phyloP scores from a whole-genome alignment of 208 protist species.

The Leptomonas pyrrhocoris region DNA sequence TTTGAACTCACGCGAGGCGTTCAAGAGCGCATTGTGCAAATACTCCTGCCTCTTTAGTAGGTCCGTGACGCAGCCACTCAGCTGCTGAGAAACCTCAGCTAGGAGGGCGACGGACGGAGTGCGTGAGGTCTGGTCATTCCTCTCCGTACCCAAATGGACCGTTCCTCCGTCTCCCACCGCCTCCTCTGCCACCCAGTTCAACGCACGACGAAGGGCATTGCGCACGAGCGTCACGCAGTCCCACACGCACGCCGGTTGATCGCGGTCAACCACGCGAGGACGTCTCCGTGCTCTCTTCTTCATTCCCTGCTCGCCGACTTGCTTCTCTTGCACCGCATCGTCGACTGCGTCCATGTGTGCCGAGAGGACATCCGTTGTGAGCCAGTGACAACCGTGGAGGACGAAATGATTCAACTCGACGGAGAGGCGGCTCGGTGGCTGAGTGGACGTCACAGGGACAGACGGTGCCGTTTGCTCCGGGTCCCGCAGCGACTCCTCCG shows the following conservation, averaged over 20 bases:
- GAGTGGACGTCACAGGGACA: neutral
- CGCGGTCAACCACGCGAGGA: slow-evolving; percentile 58
- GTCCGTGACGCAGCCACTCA: slow-evolving; percentile 39
- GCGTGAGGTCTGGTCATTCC: neutral
- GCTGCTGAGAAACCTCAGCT: slow-evolving; percentile 28
- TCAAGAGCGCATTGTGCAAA: slow-evolving; percentile 40
- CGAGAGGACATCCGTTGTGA: slow-evolving; percentile 52
- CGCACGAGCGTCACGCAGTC: slow-evolving; percentile 41
- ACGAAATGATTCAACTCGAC: slow-evolving; percentile 73
- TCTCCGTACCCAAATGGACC: too few relatives aligned
- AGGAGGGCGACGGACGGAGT: slow-evolving; percentile 12
- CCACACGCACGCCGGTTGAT: slow-evolving; percentile 62
- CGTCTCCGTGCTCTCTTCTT: neutral
- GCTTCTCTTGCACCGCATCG: neutral
- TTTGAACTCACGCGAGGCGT: slow-evolving; percentile 46
- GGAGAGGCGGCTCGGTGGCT: slow-evolving; percentile 45
- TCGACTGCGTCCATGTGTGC: slow-evolving; percentile 32
- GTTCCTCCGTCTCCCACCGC: neutral
- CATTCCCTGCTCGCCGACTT: neutral
- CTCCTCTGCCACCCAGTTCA: slow-evolving; percentile 49
- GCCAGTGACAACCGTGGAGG: slow-evolving; percentile 60
- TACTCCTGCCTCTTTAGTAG: slow-evolving; percentile 58
- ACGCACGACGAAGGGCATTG: slow-evolving; percentile 57
- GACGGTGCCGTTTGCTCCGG: neutral
- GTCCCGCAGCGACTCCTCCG: slow-evolving; percentile 36